phyloP scores from a whole-genome alignment of 1,284 basidiomycete genomes.

The Sporisorium exsertum region DNA sequence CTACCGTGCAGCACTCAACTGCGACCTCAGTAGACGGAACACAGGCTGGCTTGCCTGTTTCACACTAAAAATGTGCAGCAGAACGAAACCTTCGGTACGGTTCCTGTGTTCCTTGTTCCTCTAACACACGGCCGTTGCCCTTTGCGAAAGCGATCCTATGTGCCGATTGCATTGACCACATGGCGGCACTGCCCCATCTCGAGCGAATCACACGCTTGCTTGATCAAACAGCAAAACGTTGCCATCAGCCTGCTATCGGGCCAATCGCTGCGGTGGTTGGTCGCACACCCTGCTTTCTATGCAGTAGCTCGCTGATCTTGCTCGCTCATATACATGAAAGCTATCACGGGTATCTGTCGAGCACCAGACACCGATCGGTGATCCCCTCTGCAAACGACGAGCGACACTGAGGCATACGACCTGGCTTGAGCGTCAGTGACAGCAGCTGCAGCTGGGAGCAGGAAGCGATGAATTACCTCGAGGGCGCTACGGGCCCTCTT shows the following conservation, averaged over 20 bases:
- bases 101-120: constrained; percentile 1
- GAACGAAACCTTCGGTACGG: neutral
- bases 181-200: neutral
- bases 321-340: no score
- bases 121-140: neutral
- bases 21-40: neutral
- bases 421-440: no score
- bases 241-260: neutral
- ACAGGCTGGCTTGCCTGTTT: neutral
- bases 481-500: no score
- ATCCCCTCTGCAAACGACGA: no score
- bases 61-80: neutral
- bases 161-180: neutral
- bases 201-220: constrained; percentile 2
- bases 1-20: neutral
- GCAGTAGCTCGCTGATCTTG: no score
- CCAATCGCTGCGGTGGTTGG: constrained; percentile 2
- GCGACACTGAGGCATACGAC: no score
- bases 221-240: neutral
- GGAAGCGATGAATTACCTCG: no score
- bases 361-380: no score
- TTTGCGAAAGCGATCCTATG: neutral
- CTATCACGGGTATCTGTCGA: neutral
- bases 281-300: neutral
- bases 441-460: no score